A percentile compares a stretch with the other conserved stretches of the same genome.
These are phyloP conservation scores for Phytophthora citricola DNA, from an alignment of 352 stramenopile genomes.

Conservation along the genomic window DNA sequence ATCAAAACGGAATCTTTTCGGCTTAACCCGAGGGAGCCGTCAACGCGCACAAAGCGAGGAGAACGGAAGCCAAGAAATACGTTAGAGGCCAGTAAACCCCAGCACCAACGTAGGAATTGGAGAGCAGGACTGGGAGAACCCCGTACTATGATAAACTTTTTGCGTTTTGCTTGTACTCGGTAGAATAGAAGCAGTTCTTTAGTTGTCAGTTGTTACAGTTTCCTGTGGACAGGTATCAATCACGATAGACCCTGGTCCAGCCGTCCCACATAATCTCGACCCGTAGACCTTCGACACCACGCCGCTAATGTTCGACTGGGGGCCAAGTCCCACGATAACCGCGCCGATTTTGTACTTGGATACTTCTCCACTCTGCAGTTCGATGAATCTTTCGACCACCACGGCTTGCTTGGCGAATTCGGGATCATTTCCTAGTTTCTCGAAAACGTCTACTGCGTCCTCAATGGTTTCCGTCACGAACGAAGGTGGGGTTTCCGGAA, in stretches of 20 bases:
- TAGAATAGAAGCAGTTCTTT: background rate
- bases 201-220: slow-evolving; percentile 8
- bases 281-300: slow-evolving; percentile 78
- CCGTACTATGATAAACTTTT: slow-evolving; percentile 12
- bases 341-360: slow-evolving; percentile 78
- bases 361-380: slow-evolving; percentile 81
- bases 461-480: slow-evolving; percentile 85
- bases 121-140: slow-evolving; percentile 7
- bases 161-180: slow-evolving; percentile 5
- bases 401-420: slow-evolving; percentile 42
- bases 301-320: slow-evolving; percentile 61
- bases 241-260: slow-evolving; percentile 71
- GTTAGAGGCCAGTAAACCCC: slow-evolving; percentile 3
- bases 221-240: slow-evolving; percentile 62
- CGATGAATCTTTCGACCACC: slow-evolving; percentile 64
- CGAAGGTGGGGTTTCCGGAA: slow-evolving; percentile 81
- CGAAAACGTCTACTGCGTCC: slow-evolving; percentile 56
- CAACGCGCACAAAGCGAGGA: slow-evolving; percentile 38
- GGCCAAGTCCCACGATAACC: slow-evolving; percentile 55
- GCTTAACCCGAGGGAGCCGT: slow-evolving; percentile 26
- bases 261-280: slow-evolving; percentile 69
- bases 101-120: slow-evolving; percentile 33
- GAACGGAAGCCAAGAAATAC: slow-evolving; percentile 28
- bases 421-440: slow-evolving; percentile 59
- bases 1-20: slow-evolving; percentile 37